A percentile compares a stretch with the other conserved stretches of the same genome.
Evolutionary conservation across 805 yeast genomes (phyloP).

Genomic region (Myxozyma sirexii): DNA sequence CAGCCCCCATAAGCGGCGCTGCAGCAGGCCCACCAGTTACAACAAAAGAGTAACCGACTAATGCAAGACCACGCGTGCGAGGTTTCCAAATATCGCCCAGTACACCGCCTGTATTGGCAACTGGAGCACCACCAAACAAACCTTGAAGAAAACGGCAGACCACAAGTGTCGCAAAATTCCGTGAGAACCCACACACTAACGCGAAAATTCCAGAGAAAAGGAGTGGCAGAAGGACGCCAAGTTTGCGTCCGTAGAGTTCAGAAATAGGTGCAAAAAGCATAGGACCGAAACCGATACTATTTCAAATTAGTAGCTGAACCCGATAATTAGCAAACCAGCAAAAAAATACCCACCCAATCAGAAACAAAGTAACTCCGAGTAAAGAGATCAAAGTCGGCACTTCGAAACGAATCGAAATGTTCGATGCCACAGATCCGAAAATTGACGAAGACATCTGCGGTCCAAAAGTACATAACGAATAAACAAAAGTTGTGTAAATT

Average conservation of each 20-base stretch:
- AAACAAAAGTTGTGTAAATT: constrained; percentile 46
- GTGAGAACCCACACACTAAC: constrained; percentile 55
- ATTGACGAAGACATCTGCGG: constrained; percentile 58
- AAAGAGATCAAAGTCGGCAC: constrained; percentile 14
- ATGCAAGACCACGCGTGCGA: constrained; percentile 56
- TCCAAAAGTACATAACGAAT: constrained; percentile 48
- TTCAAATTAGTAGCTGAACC: not conserved
- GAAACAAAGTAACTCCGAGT: constrained; percentile 29
- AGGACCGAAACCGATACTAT: constrained; percentile 53
- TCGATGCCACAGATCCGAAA: constrained; percentile 19
- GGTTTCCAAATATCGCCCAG: constrained; percentile 60
- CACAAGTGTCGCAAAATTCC: constrained; percentile 54
- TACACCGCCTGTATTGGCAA: constrained; percentile 62
- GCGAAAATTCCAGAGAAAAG: constrained; percentile 48
- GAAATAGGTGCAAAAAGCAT: constrained; percentile 62
- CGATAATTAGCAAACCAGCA: not conserved
- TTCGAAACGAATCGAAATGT: constrained; percentile 9
- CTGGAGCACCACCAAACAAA: constrained; percentile 61
- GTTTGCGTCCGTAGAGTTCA: constrained; percentile 47
- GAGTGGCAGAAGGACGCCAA: constrained; percentile 51
- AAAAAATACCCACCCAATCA: constrained; percentile 22
- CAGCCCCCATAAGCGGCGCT: constrained; percentile 56
- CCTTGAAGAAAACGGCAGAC: constrained; percentile 62
- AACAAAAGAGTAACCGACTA: constrained; percentile 53
- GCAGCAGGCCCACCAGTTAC: constrained; percentile 49